Percentiles rank a stretch among this genome's conserved stretches.
phyloP scores from a whole-genome alignment of 1,284 basidiomycete genomes.

The Pyrrhoderma lamaoense region DNA sequence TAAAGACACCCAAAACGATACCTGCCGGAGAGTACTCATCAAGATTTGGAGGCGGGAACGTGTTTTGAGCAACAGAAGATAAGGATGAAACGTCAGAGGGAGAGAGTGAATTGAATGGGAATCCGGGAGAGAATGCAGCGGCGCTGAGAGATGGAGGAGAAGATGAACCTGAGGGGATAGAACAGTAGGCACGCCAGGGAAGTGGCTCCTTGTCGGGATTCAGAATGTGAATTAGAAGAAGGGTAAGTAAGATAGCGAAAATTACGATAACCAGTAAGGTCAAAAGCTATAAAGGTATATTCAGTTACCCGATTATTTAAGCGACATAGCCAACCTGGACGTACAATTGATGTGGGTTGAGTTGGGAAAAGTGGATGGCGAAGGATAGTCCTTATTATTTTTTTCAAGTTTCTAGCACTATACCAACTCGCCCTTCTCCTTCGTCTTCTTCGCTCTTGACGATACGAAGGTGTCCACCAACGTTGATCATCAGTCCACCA shows the following conservation, averaged over 20 bases:
- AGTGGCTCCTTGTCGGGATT: constrained; percentile 94
- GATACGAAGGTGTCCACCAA: constrained; percentile 45
- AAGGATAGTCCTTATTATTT: constrained; percentile 47
- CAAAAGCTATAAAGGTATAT: constrained; percentile 45
- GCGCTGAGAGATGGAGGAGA: constrained; percentile 30
- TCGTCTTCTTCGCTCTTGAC: constrained; percentile 34
- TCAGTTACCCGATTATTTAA: constrained; percentile 11
- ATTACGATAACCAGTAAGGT: constrained; percentile 64
- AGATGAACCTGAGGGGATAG: constrained; percentile 45
- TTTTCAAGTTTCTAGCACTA: constrained; percentile 41
- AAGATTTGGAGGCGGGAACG: constrained; percentile 59
- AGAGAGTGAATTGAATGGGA: constrained; percentile 32
- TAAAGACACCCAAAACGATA: constrained; percentile 88
- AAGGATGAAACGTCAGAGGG: constrained; percentile 30
- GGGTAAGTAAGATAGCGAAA: constrained; percentile 70
- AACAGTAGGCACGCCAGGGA: constrained; percentile 92
- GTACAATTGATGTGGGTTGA: constrained; percentile 73
- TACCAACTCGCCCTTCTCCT: constrained; percentile 30
- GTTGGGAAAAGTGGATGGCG: constrained; percentile 75
- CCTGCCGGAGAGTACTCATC: constrained; percentile 83
- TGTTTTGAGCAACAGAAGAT: constrained; percentile 26
- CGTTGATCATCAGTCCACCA: constrained; percentile 39
- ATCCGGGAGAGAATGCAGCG: constrained; percentile 31
- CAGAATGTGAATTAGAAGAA: constrained; percentile 84
- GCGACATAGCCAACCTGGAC: constrained; percentile 24